These are phyloP conservation scores for Oldenlandia corymbosa DNA, from an alignment of 257 asterid species.

Conservation along the genomic window DNA sequence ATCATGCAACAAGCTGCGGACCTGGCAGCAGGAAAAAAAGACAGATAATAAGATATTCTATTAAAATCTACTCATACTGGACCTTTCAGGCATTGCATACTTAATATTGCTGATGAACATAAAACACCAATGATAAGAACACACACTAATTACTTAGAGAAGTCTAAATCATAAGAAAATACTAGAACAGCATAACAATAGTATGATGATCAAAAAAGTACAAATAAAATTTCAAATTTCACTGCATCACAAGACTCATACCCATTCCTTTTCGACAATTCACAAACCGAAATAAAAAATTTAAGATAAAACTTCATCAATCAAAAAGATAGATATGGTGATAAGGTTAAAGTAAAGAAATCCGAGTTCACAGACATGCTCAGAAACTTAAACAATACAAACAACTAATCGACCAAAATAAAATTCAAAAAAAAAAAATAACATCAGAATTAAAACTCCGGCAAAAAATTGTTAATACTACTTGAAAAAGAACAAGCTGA, in stretches of 20 bases:
- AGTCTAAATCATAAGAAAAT: not conserved
- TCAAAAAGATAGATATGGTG: not conserved
- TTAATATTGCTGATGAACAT: not conserved
- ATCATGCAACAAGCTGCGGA: conserved; percentile 57
- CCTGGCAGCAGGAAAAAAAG: conserved; percentile 44
- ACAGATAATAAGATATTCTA: not conserved
- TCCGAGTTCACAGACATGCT: not conserved
- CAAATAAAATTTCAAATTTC: not conserved
- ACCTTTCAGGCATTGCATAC: not conserved
- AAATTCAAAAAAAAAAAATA: conserved; percentile 3
- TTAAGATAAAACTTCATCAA: not conserved
- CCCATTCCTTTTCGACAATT: not conserved
- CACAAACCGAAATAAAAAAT: not conserved
- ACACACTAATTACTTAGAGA: too few species aligned
- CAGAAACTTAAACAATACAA: not conserved
- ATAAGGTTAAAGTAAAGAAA: not conserved
- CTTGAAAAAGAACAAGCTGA: not conserved
- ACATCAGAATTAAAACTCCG: not conserved
- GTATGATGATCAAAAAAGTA: not conserved
- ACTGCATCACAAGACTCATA: not conserved
- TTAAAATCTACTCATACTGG: not conserved
- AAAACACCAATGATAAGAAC: not conserved
- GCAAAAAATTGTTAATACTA: not conserved
- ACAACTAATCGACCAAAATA: not conserved
- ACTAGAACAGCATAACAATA: not conserved